phyloP scores from a whole-genome alignment of 306 rosid species.

The Cucurbita moschata region DNA sequence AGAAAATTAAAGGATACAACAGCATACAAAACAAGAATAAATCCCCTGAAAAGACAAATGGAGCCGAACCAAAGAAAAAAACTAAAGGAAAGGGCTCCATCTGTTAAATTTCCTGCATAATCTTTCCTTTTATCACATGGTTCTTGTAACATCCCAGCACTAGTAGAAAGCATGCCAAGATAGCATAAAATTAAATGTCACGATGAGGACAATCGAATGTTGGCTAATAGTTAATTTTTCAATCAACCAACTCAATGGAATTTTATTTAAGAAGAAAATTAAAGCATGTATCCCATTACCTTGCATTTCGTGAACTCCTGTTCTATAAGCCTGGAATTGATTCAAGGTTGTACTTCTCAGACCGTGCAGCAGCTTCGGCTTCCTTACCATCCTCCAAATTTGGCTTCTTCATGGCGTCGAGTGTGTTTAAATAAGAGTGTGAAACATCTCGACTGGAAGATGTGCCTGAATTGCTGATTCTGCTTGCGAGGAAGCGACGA shows the following conservation, averaged over 20 bases:
- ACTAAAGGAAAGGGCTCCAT: not conserved
- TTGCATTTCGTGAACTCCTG: not conserved
- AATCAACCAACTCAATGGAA: not conserved
- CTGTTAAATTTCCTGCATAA: not conserved
- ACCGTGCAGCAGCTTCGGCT: slow-evolving; percentile 32
- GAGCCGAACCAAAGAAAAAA: not conserved
- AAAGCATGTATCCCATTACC: not conserved
- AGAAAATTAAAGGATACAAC: not conserved
- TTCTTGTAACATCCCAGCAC: not conserved
- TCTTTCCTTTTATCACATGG: not conserved
- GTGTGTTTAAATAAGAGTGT: slow-evolving; percentile 41
- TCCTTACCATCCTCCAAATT: slow-evolving; percentile 24
- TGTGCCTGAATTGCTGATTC: slow-evolving; percentile 68
- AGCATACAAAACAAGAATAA: not conserved
- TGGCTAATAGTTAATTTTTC: not conserved
- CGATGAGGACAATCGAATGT: not conserved
- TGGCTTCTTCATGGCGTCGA: slow-evolving; percentile 45
- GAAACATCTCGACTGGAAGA: slow-evolving; percentile 31
- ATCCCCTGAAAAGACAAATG: not conserved
- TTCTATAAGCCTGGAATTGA: slow-evolving; percentile 78
- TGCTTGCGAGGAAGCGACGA: slow-evolving; percentile 91
- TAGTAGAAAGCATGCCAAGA: not conserved
- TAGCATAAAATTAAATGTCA: not conserved
- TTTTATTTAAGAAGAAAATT: not conserved
- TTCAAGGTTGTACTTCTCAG: slow-evolving; percentile 69